Evolutionary conservation across 306 rosid species (phyloP), one percentile per base, ranked within the genome.

Genomic region (Argentina anserina): DNA sequence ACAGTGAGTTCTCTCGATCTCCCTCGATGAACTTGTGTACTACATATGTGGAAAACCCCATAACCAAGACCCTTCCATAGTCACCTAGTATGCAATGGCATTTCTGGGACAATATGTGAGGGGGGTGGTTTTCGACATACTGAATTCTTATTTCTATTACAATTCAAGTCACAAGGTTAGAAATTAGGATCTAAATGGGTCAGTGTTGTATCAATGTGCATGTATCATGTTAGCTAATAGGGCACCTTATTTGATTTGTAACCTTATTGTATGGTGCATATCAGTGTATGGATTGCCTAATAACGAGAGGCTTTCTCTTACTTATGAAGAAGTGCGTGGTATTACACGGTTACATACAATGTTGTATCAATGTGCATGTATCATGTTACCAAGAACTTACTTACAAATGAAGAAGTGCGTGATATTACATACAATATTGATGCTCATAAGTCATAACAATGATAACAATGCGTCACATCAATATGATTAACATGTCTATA

Each of bases 1-100:
- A 36, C 63, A 17, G 64, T 83, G 55, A 71, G 31, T 58, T 56
- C 56, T 71, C 67, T 21, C 7, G n/a, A 7, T 69, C 17, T 9
- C 49, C 10, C 42, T 45, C 0, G 11, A 58, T 40, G n/a, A 61
- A 69, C 47, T 36, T 36, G 55, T 6, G 9, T 36, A 3, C n/a
- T 34, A 21, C 49, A 34, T 18, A 13, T 69, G 34, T 4, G 20
- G 23, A 36, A 8, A 36, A 37, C 63, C 75, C 33, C 20, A 36
- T 53, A 25, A 70, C 43, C 26, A 14, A 53, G 52, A 5, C 42
- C 74, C 74, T 36, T 14, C 9, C 63, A 36, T 25, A 50, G 15
- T 41, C 74, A 33, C 47, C 28, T 53, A 13, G 34, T 55, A 42
- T n/a, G n/a, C n/a, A n/a, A n/a, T 37, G 23, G 18, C 65, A 39